A percentile compares a stretch with the other conserved stretches of the same genome.
These are phyloP conservation scores for Mallotus nudiflorus DNA, from an alignment of 345 rosid genomes.

Conservation along the genomic window DNA sequence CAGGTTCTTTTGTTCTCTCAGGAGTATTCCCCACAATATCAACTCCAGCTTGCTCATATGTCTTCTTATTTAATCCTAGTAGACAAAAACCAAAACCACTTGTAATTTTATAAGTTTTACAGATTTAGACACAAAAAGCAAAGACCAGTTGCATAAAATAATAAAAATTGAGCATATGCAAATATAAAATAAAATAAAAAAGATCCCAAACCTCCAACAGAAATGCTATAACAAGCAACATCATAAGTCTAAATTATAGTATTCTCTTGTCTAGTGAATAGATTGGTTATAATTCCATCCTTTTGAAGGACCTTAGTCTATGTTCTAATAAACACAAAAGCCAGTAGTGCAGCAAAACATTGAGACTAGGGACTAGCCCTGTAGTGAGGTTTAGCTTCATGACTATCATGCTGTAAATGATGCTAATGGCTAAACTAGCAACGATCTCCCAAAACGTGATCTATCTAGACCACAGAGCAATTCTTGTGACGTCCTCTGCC, in stretches of 20 bases:
- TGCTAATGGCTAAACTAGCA: constrained; percentile 68
- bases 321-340: constrained; percentile 64
- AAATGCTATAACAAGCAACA: constrained; percentile 89
- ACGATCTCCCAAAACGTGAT: constrained; percentile 73
- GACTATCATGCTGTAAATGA: constrained; percentile 82
- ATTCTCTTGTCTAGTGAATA: constrained; percentile 91
- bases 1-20: constrained; percentile 73
- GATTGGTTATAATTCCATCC: constrained; percentile 63
- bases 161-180: not conserved
- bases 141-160: not conserved
- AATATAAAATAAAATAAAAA: too few species aligned
- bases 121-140: not conserved
- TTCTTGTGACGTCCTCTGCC: constrained; percentile 45
- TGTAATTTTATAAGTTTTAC: constrained; percentile 25
- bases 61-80: constrained; percentile 67
- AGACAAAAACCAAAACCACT: constrained; percentile 96
- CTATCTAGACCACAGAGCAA: constrained; percentile 77
- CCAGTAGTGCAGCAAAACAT: constrained; percentile 90
- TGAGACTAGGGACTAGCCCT: constrained; percentile 90
- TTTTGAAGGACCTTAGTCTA: constrained; percentile 81
- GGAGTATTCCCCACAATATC: constrained; percentile 68
- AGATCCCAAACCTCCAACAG: constrained; percentile 70
- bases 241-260: constrained; percentile 91
- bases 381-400: constrained; percentile 89
- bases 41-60: constrained; percentile 66